Conservation (phyloP, 2,329 filamentous ascomycete genomes). For the Paraphaeosphaeria minitans region DNA sequence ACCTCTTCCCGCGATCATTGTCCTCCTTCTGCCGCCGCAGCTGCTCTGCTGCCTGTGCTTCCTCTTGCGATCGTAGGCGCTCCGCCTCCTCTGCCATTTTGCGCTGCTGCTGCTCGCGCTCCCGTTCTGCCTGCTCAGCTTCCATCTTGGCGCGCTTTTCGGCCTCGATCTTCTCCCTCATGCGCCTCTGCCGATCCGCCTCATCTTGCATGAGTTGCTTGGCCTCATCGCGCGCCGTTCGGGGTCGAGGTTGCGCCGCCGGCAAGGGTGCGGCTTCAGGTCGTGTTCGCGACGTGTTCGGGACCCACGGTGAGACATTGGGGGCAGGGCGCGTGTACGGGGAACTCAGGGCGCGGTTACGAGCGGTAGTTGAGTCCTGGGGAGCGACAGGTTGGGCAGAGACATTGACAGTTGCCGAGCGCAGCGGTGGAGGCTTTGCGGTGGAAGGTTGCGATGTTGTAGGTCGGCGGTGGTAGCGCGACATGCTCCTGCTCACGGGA, state of each 20-base stretch:
- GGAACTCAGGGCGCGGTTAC: slow-evolving; percentile 36
- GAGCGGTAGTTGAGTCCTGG: slow-evolving; percentile 21
- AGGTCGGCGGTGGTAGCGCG: slow-evolving; percentile 48
- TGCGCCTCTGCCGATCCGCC: slow-evolving; percentile 35
- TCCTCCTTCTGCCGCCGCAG: slow-evolving; percentile 38
- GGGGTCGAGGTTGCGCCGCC: slow-evolving; percentile 21
- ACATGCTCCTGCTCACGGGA: slow-evolving; percentile 46
- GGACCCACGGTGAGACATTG: slow-evolving; percentile 30
- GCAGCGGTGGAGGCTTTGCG: slow-evolving; percentile 28
- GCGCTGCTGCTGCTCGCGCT: slow-evolving; percentile 31
- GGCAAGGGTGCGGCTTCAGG: slow-evolving; percentile 25
- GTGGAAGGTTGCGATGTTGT: slow-evolving; percentile 32
- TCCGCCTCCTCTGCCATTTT: slow-evolving; percentile 37
- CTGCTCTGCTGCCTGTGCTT: slow-evolving; percentile 35
- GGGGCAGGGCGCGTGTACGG: slow-evolving; percentile 28
- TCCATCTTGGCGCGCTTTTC: slow-evolving; percentile 38
- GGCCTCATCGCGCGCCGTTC: slow-evolving; percentile 38
- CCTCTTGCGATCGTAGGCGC: slow-evolving; percentile 17
- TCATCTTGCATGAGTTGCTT: slow-evolving; percentile 40
- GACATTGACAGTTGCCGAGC: slow-evolving; percentile 28
- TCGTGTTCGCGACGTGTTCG: slow-evolving; percentile 30
- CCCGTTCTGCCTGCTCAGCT: slow-evolving; percentile 38
- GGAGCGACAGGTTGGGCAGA: slow-evolving; percentile 23
- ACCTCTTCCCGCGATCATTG: slow-evolving; percentile 37
- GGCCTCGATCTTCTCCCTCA: slow-evolving; percentile 39